Evolutionary conservation across 495 filamentous ascomycete genomes (phyloP), one percentile per base, ranked within the genome.

Genomic region (Penicillium crystallinum): DNA sequence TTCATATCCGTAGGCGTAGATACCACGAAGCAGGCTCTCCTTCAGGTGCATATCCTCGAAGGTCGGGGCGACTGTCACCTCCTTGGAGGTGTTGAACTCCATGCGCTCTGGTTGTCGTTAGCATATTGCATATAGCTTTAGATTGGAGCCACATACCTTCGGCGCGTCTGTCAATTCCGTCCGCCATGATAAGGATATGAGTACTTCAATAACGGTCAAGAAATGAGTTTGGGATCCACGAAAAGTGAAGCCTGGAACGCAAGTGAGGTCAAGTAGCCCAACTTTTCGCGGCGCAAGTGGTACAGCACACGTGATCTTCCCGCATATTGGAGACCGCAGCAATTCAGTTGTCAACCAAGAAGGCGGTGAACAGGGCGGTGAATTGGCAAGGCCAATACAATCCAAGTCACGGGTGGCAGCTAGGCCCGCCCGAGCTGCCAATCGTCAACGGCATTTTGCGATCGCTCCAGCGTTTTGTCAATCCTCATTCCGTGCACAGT

Each of bases 1-100:
- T 66, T 98, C 93, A 69, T 96, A 98, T 43, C 93, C 93, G 59
- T 99, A 99, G 15, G 93, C 93, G 67, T 99, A 99, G 68, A 99
- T 91, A 62, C 93, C 93, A 50, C 93, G 90, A 54, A 97, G 85
- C 22, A 98, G 85, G 66, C 90, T 95, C 68, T 97, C 90, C 70
- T 98, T 98, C 68, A 98, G 70, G 64, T 89, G 84, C 88, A 89
- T 89, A 48, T 81, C 79, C 76, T 88, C 86, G 62, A 79, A 79
- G 52, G 81, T 86, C 34, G 81, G 82, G 59, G 85, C 86, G 59
- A 96, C 91, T 10, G 83, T 90, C 44, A 98, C 92, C 81, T 98
- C 95, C 73, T 95, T 96, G 54, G 90, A 96, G 70, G 93, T 98
- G 53, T 82, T 83, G 77, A 98, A 98, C 77, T 97, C 93, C 80